Percentiles rank a stretch among this genome's conserved stretches.
phyloP scores from a whole-genome alignment of 805 yeast genomes.

The Priceomyces melissophilus region DNA sequence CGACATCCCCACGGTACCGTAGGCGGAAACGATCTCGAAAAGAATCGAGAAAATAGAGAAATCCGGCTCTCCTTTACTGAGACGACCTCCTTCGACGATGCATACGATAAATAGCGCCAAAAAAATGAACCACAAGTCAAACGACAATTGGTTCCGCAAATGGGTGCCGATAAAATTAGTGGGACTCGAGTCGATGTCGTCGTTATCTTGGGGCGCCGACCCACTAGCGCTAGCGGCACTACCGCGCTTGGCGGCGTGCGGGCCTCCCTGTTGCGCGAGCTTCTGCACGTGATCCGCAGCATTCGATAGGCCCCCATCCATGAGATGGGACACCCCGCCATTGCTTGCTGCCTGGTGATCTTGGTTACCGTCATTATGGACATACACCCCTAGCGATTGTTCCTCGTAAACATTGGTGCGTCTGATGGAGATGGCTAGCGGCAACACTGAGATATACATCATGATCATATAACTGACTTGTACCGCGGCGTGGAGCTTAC shows the following conservation, averaged over 20 bases:
- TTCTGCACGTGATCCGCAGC: no score
- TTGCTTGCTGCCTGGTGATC: no score
- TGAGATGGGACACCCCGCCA: no score
- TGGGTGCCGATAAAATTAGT: slow-evolving; percentile 77
- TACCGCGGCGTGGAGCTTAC: slow-evolving; percentile 79
- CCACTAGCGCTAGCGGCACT: no score
- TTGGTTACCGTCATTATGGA: slow-evolving; percentile 20
- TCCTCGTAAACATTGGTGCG: slow-evolving; percentile 98
- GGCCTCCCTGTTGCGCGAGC: no score
- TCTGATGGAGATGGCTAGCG: slow-evolving; percentile 93
- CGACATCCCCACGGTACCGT: slow-evolving; percentile 94
- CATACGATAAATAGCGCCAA: slow-evolving; percentile 83
- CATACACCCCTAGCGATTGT: slow-evolving; percentile 89
- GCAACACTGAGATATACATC: slow-evolving; percentile 98
- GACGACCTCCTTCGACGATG: slow-evolving; percentile 72
- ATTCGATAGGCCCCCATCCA: no score
- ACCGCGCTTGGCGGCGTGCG: no score
- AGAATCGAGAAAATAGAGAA: slow-evolving; percentile 70
- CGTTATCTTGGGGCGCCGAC: no score
- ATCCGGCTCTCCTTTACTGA: slow-evolving; percentile 39
- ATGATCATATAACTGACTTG: slow-evolving; percentile 91
- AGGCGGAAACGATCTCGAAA: slow-evolving; percentile 91
- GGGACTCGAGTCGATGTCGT: slow-evolving; percentile 40
- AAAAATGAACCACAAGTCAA: slow-evolving; percentile 91
- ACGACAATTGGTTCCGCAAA: slow-evolving; percentile 85